Evolutionary conservation across 225 moss, liverwort and hornwort genomes (phyloP), one percentile per base, ranked within the genome.

Genomic region (Climacium dendroides): DNA sequence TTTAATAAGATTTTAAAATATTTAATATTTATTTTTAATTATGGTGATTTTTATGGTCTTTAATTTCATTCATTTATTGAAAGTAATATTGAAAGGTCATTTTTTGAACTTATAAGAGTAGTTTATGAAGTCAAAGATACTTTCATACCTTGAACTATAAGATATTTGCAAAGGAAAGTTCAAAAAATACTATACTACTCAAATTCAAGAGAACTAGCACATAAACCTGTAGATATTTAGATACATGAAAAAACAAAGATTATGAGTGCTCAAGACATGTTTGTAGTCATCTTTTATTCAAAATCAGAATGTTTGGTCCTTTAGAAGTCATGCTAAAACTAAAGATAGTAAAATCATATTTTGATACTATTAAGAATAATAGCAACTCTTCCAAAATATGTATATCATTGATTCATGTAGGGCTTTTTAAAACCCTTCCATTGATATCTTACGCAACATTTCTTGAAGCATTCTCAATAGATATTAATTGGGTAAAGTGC

Each of bases 261-360:
- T 63, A 18, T 34, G 8, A 8, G 6, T 63, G 1, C 5, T 63
- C 0, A 5, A 61, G 9, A n/a, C 35, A 64, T 35, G 6, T 65
- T 35, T 35, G 3, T 66, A 2, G 12, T 66, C n/a, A n/a, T 66
- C 1, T 1, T 0, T 11, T 66, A 0, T 37, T 67, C 23, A 67
- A 37, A 37, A 69, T 69, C 7, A 13, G 13, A 39, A 37, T 39
- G 23, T 39, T 39, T 69, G 39, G 7, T 69, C 23, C 7, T 69
- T 20, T n/a, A n/a, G n/a, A n/a, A n/a, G n/a, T n/a, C n/a, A n/a
- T n/a, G n/a, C n/a, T n/a, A n/a, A n/a, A n/a, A n/a, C n/a, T n/a
- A n/a, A n/a, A n/a, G n/a, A n/a, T n/a, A n/a, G n/a, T n/a, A n/a
- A n/a, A n/a, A n/a, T n/a, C n/a, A n/a, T n/a, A n/a, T n/a, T 66